Evolutionary conservation across 2,329 filamentous ascomycete genomes (phyloP), one percentile per base, ranked within the genome.

Genomic region (Lachnellula suecica): DNA sequence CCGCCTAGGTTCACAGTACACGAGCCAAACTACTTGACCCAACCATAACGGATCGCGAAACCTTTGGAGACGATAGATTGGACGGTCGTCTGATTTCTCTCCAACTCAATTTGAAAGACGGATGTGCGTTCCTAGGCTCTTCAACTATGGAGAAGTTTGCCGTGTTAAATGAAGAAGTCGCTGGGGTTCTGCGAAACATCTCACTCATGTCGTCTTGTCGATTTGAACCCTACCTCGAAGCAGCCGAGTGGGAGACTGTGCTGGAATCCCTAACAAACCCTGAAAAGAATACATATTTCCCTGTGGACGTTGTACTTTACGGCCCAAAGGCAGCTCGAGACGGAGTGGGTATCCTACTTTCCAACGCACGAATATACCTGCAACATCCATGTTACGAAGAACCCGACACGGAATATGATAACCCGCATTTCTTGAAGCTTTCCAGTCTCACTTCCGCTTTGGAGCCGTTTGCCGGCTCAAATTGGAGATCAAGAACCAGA

Each of bases 271-370:
- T 31, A 4, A 11, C 10, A 9, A 40, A 38, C 20, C 25, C 20
- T 8, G 41, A 49, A 9, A 54, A 51, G 41, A 40, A 47, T n/a
- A n/a, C 17, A 15, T 53, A 23, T 44, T 40, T 59, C 9, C 42
- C 25, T 8, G 57, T 72, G 1, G 63, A 71, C 47, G 68, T 74
- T 45, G 70, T 73, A 40, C 51, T 73, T 1, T 73, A 73, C 50
- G 72, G 72, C 0, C 66, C 65, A 0, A 49, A 49, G 1, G n/a
- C 34, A 3, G 17, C 49, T 2, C 59, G 58, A 2, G 48, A 45
- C 0, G 13, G 49, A 2, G 54, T 72, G 19, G 72, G 70, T 0
- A 51, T 62, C 2, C 47, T 45, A 2, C 54, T 74, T 1, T 68
- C 69, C 0, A 17, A 52, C 0, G 54, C 59, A 1, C 69, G 68